Percentiles rank a stretch among this genome's conserved stretches.
These are phyloP conservation scores for Millerozyma acaciae DNA, from an alignment of 805 yeast species.

Conservation along the genomic window DNA sequence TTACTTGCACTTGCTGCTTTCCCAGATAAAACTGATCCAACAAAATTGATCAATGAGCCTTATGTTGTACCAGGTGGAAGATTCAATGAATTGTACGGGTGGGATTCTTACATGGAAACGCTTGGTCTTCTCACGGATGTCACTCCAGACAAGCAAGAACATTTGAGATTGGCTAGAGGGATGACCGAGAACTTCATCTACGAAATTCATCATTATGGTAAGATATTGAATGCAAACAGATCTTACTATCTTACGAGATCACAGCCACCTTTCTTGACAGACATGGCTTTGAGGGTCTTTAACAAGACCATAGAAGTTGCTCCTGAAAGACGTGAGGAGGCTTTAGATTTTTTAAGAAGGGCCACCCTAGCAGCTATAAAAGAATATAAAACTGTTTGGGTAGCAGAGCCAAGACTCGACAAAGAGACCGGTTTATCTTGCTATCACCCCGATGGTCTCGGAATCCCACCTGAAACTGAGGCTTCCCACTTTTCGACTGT, in stretches of 20 bases:
- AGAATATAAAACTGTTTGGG: constrained; percentile 85
- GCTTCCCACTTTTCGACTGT: constrained; percentile 78
- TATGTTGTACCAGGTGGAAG: constrained; percentile 97
- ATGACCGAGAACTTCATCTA: constrained; percentile 91
- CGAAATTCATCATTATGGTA: constrained; percentile 87
- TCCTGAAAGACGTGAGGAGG: constrained; percentile 32
- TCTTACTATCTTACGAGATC: constrained; percentile 87
- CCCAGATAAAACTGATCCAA: constrained; percentile 50
- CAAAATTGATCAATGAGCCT: constrained; percentile 61
- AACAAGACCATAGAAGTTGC: constrained; percentile 49
- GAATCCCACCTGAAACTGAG: constrained; percentile 98
- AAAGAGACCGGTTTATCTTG: constrained; percentile 73
- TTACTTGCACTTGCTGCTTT: constrained; percentile 75
- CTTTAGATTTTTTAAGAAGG: constrained; percentile 58
- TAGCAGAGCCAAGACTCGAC: constrained; percentile 68
- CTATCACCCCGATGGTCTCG: constrained; percentile 84
- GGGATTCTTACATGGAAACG: constrained; percentile 96
- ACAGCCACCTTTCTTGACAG: constrained; percentile 95
- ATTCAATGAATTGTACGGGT: constrained; percentile 93
- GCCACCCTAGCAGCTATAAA: constrained; percentile 76
- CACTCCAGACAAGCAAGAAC: constrained; percentile 29
- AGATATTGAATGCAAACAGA: constrained; percentile 90
- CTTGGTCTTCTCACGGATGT: constrained; percentile 71
- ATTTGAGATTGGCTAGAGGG: constrained; percentile 71
- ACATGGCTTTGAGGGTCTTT: constrained; percentile 75